phyloP scores from a whole-genome alignment of 129 eudicot species.

The Logfia minima region DNA sequence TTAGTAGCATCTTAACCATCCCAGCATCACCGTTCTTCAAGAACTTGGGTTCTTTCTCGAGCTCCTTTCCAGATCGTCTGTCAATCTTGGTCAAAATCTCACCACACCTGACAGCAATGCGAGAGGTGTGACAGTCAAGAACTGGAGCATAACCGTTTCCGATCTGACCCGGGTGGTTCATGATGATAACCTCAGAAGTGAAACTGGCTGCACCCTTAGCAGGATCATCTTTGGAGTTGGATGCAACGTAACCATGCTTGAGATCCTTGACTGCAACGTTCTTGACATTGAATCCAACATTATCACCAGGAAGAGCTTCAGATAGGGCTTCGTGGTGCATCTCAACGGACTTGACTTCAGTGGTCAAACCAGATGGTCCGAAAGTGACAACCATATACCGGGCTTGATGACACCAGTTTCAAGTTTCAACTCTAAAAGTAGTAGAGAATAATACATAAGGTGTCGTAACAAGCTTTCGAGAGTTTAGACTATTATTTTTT shows the following conservation, averaged over 20 bases:
- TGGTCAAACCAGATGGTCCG: slow-evolving; percentile 36
- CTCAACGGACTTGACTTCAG: slow-evolving; percentile 37
- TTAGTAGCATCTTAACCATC: slow-evolving; percentile 42
- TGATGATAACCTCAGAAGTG: slow-evolving; percentile 39
- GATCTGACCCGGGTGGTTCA: slow-evolving; percentile 41
- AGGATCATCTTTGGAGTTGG: slow-evolving; percentile 29
- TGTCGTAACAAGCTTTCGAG: too few species aligned
- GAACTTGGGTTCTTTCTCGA: slow-evolving; percentile 28
- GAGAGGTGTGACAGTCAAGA: slow-evolving; percentile 28
- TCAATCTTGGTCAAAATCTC: slow-evolving; percentile 33
- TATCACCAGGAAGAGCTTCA: slow-evolving; percentile 32
- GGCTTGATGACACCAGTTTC: slow-evolving; percentile 31
- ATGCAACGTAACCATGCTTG: slow-evolving; percentile 38
- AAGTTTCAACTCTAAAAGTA: slow-evolving; percentile 20
- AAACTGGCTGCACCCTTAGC: slow-evolving; percentile 37
- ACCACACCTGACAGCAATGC: slow-evolving; percentile 27
- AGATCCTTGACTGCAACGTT: slow-evolving; percentile 40
- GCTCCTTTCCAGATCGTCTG: slow-evolving; percentile 28
- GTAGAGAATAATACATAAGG: too few species aligned
- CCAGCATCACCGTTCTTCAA: slow-evolving; percentile 38
- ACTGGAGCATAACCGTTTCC: slow-evolving; percentile 33
- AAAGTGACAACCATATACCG: slow-evolving; percentile 35
- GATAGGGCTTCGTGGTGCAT: slow-evolving; percentile 31
- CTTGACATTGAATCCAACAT: slow-evolving; percentile 35
- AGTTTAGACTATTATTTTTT: too few species aligned